These are phyloP conservation scores for Arctostaphylos glauca DNA, from an alignment of 148 eudicot species.

Conservation along the genomic window DNA sequence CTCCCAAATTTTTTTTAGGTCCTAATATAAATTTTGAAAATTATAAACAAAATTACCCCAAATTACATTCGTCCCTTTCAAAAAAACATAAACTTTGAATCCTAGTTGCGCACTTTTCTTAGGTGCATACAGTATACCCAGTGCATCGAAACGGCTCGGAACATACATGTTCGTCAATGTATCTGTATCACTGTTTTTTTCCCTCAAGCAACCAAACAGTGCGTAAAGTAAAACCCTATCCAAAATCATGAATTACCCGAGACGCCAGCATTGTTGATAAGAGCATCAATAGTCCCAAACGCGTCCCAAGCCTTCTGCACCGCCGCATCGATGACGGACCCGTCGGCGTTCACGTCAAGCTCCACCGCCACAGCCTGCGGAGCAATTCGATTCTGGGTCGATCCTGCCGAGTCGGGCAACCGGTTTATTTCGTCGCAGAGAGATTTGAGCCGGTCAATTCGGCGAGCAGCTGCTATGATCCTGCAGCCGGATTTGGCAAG, in stretches of 20 bases:
- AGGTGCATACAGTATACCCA: too few relatives aligned
- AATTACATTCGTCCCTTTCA: too few relatives aligned
- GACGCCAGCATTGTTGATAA: slow-evolving; percentile 43
- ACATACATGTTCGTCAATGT: too few relatives aligned
- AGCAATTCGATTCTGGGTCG: background rate
- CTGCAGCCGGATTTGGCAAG: slow-evolving; percentile 34
- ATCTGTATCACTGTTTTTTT: too few relatives aligned
- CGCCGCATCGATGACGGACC: slow-evolving; percentile 25
- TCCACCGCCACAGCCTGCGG: slow-evolving; percentile 28
- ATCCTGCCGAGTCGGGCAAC: background rate
- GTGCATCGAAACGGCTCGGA: too few relatives aligned
- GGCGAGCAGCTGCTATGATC: slow-evolving; percentile 33
- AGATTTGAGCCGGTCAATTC: slow-evolving; percentile 40
- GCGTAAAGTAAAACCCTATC: background rate
- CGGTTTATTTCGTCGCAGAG: slow-evolving; percentile 43
- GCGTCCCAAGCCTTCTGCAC: slow-evolving; percentile 36
- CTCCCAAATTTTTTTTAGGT: too few relatives aligned
- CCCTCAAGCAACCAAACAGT: background rate
- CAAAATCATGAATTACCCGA: slow-evolving; percentile 22
- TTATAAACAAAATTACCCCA: too few relatives aligned
- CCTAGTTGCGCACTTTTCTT: too few relatives aligned
- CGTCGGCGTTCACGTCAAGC: slow-evolving; percentile 36
- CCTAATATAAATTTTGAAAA: too few relatives aligned
- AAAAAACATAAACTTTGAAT: too few relatives aligned
- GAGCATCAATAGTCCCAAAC: slow-evolving; percentile 38